Conservation (phyloP, 768 basidiomycete species). For the Panellus pusillus region DNA sequence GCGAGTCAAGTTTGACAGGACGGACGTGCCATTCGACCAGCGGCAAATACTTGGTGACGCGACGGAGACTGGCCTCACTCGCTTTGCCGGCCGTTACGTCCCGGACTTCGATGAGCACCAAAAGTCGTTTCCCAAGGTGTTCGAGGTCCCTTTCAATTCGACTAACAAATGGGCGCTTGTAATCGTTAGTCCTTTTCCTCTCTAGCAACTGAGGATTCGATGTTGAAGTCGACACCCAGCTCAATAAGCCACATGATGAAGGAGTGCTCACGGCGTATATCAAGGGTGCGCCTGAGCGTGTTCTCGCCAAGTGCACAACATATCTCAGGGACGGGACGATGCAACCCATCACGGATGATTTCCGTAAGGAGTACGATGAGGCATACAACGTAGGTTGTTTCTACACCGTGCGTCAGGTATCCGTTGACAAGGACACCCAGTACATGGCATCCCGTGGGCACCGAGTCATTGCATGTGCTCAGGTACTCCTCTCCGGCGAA, state of each 20-base stretch:
- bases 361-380: constrained; percentile 51
- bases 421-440: constrained; percentile 29
- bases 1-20: constrained; percentile 67
- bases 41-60: constrained; percentile 68
- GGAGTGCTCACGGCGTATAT: constrained; percentile 57
- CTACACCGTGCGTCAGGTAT: background rate
- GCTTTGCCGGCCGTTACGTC: constrained; percentile 61
- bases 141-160: constrained; percentile 75
- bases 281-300: constrained; percentile 72
- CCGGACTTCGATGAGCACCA: constrained; percentile 55
- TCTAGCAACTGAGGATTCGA: background rate
- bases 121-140: constrained; percentile 56
- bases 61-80: constrained; percentile 72
- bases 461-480: constrained; percentile 73
- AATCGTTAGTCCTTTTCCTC: constrained; percentile 43
- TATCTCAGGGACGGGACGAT: constrained; percentile 53
- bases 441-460: constrained; percentile 80
- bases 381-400: constrained; percentile 54
- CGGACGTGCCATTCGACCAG: constrained; percentile 60
- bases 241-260: constrained; percentile 52
- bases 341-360: constrained; percentile 55
- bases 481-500: constrained; percentile 50
- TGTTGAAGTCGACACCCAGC: constrained; percentile 30
- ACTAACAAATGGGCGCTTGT: constrained; percentile 75
- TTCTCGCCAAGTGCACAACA: constrained; percentile 62